Conservation (phyloP, 2,329 filamentous ascomycete genomes). For the Epichloe gansuensis region DNA sequence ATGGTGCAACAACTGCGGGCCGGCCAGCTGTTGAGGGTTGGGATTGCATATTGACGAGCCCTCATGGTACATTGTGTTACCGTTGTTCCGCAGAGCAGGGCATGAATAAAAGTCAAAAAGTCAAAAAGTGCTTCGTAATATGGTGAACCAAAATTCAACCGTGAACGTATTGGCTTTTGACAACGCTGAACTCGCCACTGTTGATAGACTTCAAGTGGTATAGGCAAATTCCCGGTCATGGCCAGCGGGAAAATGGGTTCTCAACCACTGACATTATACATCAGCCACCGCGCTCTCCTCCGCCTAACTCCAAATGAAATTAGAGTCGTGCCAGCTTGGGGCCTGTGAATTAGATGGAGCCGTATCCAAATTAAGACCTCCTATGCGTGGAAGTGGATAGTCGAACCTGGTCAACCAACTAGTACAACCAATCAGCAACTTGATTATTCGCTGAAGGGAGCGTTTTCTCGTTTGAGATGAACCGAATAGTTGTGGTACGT, state of each 20-base stretch:
- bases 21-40: constrained; percentile 25
- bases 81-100: background rate
- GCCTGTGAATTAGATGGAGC: background rate
- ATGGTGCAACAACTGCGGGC: constrained; percentile 37
- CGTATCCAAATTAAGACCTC: background rate
- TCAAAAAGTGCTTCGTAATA: background rate
- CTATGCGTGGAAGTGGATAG: constrained; percentile 1
- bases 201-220: background rate
- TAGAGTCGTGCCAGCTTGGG: background rate
- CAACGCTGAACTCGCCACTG: background rate
- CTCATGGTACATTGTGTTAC: constrained; percentile 13
- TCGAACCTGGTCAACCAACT: background rate
- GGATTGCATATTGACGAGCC: constrained; percentile 35
- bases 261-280: background rate
- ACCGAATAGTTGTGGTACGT: background rate
- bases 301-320: background rate
- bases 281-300: background rate
- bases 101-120: background rate
- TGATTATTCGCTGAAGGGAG: constrained; percentile 3
- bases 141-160: background rate
- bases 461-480: background rate
- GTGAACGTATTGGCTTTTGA: background rate
- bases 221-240: background rate
- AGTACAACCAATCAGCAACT: constrained; percentile 6
- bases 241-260: background rate